Percentiles rank a stretch among this genome's conserved stretches.
Evolutionary conservation across 1,284 basidiomycete species (phyloP).

Genomic region (Gomphus bonarii): DNA sequence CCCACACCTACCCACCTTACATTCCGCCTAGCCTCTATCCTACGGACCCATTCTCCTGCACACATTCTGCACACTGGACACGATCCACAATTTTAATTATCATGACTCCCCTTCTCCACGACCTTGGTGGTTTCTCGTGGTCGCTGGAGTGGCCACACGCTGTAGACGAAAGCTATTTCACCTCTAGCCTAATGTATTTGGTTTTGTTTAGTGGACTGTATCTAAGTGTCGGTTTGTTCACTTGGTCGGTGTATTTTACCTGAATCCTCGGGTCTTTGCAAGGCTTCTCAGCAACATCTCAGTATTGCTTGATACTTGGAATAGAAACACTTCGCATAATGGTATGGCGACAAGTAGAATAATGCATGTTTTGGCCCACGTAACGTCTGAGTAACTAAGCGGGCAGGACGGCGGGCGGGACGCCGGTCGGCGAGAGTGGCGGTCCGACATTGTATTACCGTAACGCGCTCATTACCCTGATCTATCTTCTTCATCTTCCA

Average conservation of each 20-base stretch:
- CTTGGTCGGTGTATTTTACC: neutral
- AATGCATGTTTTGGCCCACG: constrained; percentile 37
- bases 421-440: neutral
- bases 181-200: neutral
- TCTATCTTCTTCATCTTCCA: too few relatives aligned
- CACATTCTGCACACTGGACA: constrained; percentile 2
- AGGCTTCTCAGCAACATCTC: neutral
- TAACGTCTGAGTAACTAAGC: neutral
- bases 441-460: neutral
- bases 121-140: neutral
- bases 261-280: neutral
- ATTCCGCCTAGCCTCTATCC: constrained; percentile 7
- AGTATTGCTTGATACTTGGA: too few relatives aligned
- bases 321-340: too few relatives aligned
- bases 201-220: neutral
- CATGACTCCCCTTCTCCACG: neutral
- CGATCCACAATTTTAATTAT: neutral
- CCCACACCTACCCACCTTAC: constrained; percentile 9
- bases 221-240: neutral
- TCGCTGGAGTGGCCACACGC: neutral
- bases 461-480: neutral
- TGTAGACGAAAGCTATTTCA: constrained; percentile 3
- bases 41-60: constrained; percentile 8
- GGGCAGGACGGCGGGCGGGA: neutral
- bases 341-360: constrained; percentile 34